Evolutionary conservation across 2,329 filamentous ascomycete species (phyloP).

Genomic region (Clonostachys sp.): DNA sequence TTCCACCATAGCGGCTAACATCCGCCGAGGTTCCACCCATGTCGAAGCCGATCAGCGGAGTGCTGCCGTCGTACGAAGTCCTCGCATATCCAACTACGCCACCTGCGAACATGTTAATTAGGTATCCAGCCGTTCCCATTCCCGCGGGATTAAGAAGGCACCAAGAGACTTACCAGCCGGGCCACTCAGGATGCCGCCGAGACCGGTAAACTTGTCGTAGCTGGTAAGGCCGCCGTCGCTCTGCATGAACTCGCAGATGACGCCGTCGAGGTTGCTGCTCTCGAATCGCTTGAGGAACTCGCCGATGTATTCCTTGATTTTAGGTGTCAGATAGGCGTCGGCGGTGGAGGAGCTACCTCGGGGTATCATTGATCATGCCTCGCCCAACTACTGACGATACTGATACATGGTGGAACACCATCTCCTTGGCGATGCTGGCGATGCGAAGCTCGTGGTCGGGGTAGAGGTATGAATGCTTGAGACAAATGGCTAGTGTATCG

Average conservation of each 20-base stretch:
- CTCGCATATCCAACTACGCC: conserved; percentile 16
- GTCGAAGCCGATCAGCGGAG: conserved; percentile 16
- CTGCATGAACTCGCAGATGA: conserved; percentile 10
- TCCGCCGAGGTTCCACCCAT: conserved; percentile 64
- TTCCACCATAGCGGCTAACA: conserved; percentile 65
- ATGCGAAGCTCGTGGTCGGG: conserved; percentile 50
- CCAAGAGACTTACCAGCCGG: conserved; percentile 3
- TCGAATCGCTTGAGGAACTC: conserved; percentile 16
- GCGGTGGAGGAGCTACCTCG: conserved; percentile 35
- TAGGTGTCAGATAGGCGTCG: conserved; percentile 37
- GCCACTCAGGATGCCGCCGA: conserved; percentile 15
- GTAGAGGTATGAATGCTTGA: conserved; percentile 66
- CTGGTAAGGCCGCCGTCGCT: conserved; percentile 17
- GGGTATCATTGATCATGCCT: conserved; percentile 38
- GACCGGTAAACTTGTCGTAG: conserved; percentile 17
- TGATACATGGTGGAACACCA: conserved; percentile 28
- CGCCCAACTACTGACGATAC: conserved; percentile 8
- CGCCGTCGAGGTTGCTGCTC: conserved; percentile 11
- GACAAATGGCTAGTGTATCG: conserved; percentile 46
- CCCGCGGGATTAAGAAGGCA: too few relatives aligned
- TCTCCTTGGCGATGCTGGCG: conserved; percentile 23
- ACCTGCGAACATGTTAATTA: conserved; percentile 5
- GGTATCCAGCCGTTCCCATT: too few relatives aligned
- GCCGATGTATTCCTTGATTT: conserved; percentile 23
- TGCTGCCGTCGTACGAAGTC: conserved; percentile 16